Evolutionary conservation across 208 protist species (phyloP).

Genomic region (Trypanosoma rangeli): DNA sequence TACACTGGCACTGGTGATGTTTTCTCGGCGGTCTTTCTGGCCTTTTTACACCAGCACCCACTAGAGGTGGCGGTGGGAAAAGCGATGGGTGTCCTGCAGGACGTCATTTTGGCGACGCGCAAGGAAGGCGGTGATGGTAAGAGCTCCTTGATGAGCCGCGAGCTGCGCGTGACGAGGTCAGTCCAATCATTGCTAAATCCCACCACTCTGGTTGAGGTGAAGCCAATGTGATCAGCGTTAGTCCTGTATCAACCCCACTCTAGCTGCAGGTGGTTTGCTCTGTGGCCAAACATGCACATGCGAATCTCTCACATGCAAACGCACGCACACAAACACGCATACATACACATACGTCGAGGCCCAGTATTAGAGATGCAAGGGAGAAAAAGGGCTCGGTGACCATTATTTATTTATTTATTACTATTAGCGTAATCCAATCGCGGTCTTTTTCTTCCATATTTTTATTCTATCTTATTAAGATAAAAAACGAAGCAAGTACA

Average conservation of each 20-base stretch:
- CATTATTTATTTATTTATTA: not conserved
- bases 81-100: conserved; percentile 87
- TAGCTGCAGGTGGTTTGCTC: not conserved
- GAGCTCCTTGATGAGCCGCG: conserved; percentile 55
- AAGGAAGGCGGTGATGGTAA: conserved; percentile 45
- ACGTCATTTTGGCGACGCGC: conserved; percentile 67
- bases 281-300: no score
- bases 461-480: no score
- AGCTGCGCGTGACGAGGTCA: conserved; percentile 69
- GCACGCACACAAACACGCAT: conserved; percentile 8
- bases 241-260: no score
- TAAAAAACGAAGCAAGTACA: no score
- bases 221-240: conserved; percentile 17
- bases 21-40: conserved; percentile 73
- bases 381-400: not conserved
- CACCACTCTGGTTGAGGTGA: conserved; percentile 37
- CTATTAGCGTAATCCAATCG: no score
- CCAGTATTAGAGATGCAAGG: no score
- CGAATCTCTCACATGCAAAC: not conserved
- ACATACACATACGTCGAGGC: not conserved
- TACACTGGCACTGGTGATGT: conserved; percentile 90
- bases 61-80: conserved; percentile 64
- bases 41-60: conserved; percentile 55
- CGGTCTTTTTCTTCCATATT: no score
- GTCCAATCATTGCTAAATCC: conserved; percentile 56